These are phyloP conservation scores for Triadica sebifera DNA, from an alignment of 345 rosid species.

Conservation along the genomic window DNA sequence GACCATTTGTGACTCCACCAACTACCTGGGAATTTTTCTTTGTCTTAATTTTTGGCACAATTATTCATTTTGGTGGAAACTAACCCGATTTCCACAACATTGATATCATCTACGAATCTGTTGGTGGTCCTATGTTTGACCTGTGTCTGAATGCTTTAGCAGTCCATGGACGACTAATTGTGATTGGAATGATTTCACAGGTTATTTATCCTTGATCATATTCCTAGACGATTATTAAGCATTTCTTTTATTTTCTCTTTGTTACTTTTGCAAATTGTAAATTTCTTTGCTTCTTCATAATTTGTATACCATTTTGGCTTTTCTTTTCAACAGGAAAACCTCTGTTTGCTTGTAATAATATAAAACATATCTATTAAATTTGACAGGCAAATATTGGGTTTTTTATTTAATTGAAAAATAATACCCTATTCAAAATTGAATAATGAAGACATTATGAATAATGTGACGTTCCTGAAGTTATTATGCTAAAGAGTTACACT, in stretches of 20 bases:
- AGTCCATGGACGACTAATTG: slow-evolving; percentile 71
- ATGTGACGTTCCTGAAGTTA: not conserved
- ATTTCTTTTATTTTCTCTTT: not conserved
- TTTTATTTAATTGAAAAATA: not conserved
- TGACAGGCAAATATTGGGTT: not conserved
- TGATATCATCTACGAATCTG: slow-evolving; percentile 91
- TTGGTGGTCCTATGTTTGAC: slow-evolving; percentile 91
- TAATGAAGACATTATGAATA: not conserved
- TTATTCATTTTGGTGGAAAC: too few relatives aligned
- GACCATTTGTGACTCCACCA: too few relatives aligned
- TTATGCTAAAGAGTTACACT: not conserved
- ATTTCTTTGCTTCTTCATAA: not conserved
- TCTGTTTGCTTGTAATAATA: not conserved
- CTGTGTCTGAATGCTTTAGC: slow-evolving; percentile 85
- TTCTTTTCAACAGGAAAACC: not conserved
- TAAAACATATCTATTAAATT: not conserved
- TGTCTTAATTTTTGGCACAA: too few relatives aligned
- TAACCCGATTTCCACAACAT: too few relatives aligned
- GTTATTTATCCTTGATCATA: slow-evolving; percentile 47
- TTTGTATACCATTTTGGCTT: not conserved
- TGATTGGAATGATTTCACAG: slow-evolving; percentile 99
- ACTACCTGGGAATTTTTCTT: too few relatives aligned
- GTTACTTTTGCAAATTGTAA: not conserved
- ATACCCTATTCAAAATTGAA: not conserved
- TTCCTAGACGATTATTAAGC: not conserved